These are phyloP conservation scores for Pseudofabraea citricarpa DNA, from an alignment of 2,329 filamentous ascomycete species.

Conservation along the genomic window DNA sequence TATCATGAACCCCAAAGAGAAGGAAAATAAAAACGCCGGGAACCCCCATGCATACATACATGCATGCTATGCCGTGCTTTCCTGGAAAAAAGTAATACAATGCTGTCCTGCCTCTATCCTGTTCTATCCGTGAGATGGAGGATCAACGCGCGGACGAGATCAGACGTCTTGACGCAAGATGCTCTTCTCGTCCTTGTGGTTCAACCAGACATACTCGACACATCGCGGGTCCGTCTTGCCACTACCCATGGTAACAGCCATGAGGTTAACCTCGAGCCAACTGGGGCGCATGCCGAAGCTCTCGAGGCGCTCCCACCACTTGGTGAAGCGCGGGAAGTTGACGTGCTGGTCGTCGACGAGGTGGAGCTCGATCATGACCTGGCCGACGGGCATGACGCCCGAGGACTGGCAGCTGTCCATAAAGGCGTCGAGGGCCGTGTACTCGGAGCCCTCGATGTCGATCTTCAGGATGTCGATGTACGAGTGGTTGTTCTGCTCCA, in stretches of 20 bases:
- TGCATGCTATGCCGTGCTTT: no score
- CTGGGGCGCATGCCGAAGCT: constrained; percentile 23
- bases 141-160: no score
- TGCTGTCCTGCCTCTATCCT: no score
- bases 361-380: constrained; percentile 25
- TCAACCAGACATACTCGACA: constrained; percentile 26
- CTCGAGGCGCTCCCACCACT: constrained; percentile 28
- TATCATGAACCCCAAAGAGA: no score
- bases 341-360: constrained; percentile 16
- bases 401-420: constrained; percentile 17
- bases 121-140: no score
- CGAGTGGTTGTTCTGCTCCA: constrained; percentile 32
- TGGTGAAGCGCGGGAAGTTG: constrained; percentile 18
- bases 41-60: no score
- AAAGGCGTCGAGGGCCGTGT: constrained; percentile 24
- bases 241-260: constrained; percentile 18
- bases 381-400: constrained; percentile 17
- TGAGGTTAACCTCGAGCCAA: constrained; percentile 25
- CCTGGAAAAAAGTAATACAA: no score
- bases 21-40: no score
- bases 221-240: constrained; percentile 22
- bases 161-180: constrained; percentile 13
- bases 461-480: constrained; percentile 38
- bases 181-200: constrained; percentile 20
- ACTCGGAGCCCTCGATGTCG: constrained; percentile 34